Conservation (phyloP, 2,329 filamentous ascomycete genomes). For the Fusarium cyanostomum region DNA sequence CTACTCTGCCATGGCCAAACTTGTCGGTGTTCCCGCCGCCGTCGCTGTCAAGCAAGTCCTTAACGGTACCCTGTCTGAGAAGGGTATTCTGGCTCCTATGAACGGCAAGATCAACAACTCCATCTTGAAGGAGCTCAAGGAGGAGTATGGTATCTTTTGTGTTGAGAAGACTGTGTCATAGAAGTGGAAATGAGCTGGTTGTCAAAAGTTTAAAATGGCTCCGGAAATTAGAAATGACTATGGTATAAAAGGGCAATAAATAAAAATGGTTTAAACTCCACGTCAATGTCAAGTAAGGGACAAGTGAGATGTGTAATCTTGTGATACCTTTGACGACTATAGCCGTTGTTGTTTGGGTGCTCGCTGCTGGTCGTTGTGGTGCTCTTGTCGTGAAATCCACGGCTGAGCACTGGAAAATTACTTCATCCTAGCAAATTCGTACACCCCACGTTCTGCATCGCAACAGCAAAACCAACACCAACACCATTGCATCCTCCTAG, state of each 20-base stretch:
- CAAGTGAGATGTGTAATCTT: neutral
- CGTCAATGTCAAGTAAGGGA: neutral
- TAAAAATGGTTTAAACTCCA: neutral
- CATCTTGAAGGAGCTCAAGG: slow-evolving; percentile 80
- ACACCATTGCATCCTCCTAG: neutral
- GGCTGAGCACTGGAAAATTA: slow-evolving; percentile 12
- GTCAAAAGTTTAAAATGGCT: neutral
- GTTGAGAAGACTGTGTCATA: slow-evolving; percentile 10
- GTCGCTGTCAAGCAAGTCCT: slow-evolving; percentile 78
- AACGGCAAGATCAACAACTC: slow-evolving; percentile 75
- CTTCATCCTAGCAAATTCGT: slow-evolving; percentile 12
- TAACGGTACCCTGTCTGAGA: slow-evolving; percentile 76
- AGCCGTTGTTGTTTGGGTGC: neutral
- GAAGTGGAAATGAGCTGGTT: neutral
- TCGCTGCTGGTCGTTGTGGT: neutral
- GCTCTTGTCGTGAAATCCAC: neutral
- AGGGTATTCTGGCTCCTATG: slow-evolving; percentile 82
- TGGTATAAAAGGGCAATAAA: neutral
- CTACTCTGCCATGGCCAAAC: slow-evolving; percentile 85
- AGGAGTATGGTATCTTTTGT: slow-evolving; percentile 67
- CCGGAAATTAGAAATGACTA: neutral
- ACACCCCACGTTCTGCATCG: neutral
- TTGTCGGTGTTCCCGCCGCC: slow-evolving; percentile 75
- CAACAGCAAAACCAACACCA: neutral
- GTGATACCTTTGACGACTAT: neutral